Conservation (phyloP, 768 basidiomycete genomes). For the Lanmaoa rubissima region DNA sequence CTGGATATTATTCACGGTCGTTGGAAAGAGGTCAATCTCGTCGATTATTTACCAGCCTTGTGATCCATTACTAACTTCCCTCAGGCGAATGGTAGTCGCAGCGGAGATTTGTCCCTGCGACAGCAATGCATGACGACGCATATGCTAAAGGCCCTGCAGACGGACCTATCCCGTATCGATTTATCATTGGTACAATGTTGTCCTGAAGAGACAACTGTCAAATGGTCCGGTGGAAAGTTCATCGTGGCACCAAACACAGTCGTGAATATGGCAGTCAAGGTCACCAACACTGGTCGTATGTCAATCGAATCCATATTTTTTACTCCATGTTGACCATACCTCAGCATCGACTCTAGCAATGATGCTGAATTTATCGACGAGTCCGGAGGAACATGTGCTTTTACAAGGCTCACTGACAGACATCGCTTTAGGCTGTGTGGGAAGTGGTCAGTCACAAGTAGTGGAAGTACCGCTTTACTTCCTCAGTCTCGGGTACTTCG, state of each 20-base stretch:
- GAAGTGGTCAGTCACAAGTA: constrained; percentile 48
- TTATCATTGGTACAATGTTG: constrained; percentile 46
- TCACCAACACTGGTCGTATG: constrained; percentile 72
- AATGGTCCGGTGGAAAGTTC: constrained; percentile 39
- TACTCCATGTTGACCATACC: constrained; percentile 8
- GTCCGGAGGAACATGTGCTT: constrained; percentile 64
- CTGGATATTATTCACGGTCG: constrained; percentile 63
- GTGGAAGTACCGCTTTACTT: constrained; percentile 67
- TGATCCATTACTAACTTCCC: constrained; percentile 1
- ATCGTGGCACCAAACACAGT: constrained; percentile 59
- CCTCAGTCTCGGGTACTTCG: constrained; percentile 66
- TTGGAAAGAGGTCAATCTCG: constrained; percentile 77
- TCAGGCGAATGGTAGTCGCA: constrained; percentile 76
- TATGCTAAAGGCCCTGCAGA: constrained; percentile 77
- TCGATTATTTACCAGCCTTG: not conserved
- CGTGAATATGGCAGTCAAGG: constrained; percentile 51
- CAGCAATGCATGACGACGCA: constrained; percentile 71
- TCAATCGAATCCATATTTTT: constrained; percentile 6
- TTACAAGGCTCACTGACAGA: constrained; percentile 65
- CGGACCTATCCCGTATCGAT: constrained; percentile 60
- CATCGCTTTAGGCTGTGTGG: constrained; percentile 63
- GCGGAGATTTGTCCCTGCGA: constrained; percentile 75
- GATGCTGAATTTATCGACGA: constrained; percentile 50
- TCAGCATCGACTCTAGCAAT: constrained; percentile 54
- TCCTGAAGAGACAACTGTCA: constrained; percentile 15